Base-by-base conservation (phyloP, 441 rosid genomes). In the Isatis lusitanica region DNA sequence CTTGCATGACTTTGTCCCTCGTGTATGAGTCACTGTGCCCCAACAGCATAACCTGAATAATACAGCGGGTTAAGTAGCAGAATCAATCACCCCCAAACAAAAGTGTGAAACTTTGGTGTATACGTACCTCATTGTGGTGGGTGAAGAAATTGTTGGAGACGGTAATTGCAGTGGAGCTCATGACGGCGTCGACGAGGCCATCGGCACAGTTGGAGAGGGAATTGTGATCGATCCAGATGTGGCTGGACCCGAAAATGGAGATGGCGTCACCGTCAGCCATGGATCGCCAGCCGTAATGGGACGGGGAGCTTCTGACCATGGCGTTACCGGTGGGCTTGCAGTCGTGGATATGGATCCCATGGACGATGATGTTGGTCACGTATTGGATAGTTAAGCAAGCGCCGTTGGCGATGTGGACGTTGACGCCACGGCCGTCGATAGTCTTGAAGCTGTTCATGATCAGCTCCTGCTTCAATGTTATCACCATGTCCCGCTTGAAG, bases 361-460 rank as follows among this genome's bases (percentile, higher is more conserved):
- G 88, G 35, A 85, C 40, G 15, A 85, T 85, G 33, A 85, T 78
- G 9, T 85, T 85, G 0, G 86, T 83, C 0, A 83, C 74, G 64
- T 2, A 83, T 15, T 85, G 88, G 5, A 85, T 76, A 0, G 88
- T 85, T 9, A 85, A n/a, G 31, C 88, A 85, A 53, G 84, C 86
- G 2, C 88, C 88, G 17, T 83, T 81, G 0, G 86, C 88, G 17
- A 85, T 83, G 71, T 85, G 88, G 2, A 85, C 88, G 16, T 83
- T 85, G 44, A 39, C 83, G 0, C 88, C 88, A 30, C 88, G 83
- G 0, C 83, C 88, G n/a, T 85, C 88, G 12, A 85, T 80, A 8
- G 88, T 84, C 60, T 84, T 84, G 77, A 82, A 79, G 72, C 85
- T 82, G 82, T 84, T 84, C 88, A 84, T 84, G 31, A 84, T 79